Conservation (phyloP, 1,284 basidiomycete species). For the Ustilago cynodontis region DNA sequence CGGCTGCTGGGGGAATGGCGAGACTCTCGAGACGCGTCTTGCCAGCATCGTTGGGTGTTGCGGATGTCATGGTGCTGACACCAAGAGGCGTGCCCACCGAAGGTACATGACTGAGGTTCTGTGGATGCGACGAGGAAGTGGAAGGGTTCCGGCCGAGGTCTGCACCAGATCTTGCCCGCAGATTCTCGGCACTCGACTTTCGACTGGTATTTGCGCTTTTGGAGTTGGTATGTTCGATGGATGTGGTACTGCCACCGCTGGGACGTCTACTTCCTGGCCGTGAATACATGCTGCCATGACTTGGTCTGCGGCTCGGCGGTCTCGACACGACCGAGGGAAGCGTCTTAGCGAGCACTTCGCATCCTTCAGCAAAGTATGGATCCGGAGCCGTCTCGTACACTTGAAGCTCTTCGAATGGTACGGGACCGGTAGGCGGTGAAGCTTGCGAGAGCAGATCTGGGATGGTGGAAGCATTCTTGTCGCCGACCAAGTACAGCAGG, state of each 20-base stretch:
- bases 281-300: constrained; percentile 33
- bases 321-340: constrained; percentile 46
- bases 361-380: constrained; percentile 49
- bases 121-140: constrained; percentile 9
- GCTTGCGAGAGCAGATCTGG: constrained; percentile 50
- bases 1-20: constrained; percentile 17
- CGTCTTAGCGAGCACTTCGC: constrained; percentile 48
- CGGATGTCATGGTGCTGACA: constrained; percentile 47
- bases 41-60: constrained; percentile 27
- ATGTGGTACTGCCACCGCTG: constrained; percentile 32
- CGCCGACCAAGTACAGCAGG: constrained; percentile 64
- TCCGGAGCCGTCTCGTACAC: constrained; percentile 64
- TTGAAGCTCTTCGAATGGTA: constrained; percentile 53
- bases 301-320: constrained; percentile 40
- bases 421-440: constrained; percentile 30
- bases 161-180: constrained; percentile 9
- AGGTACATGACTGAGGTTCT: constrained; percentile 38
- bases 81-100: constrained; percentile 43
- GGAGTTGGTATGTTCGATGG: constrained; percentile 15
- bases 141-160: background rate
- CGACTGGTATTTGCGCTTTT: constrained; percentile 25
- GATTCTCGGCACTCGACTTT: constrained; percentile 27
- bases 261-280: constrained; percentile 36
- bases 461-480: constrained; percentile 60
- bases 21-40: constrained; percentile 28